These are phyloP conservation scores for Solanum hybrid DNA, from an alignment of 305 asterid genomes.

Conservation along the genomic window DNA sequence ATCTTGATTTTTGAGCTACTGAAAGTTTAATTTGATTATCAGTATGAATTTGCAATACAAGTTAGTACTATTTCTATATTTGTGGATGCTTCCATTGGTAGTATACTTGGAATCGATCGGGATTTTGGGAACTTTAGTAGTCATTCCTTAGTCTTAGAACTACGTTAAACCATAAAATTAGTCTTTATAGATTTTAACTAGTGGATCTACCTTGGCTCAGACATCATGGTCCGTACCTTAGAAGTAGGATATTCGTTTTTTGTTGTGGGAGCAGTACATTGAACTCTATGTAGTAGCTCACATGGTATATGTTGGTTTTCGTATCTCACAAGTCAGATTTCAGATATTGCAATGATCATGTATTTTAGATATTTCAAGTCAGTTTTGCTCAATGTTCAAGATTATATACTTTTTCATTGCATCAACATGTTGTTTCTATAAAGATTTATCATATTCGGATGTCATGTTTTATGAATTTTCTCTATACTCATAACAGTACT, in stretches of 20 bases:
- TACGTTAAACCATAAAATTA: background rate
- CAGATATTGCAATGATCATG: background rate
- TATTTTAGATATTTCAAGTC: background rate
- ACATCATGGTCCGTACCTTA: background rate
- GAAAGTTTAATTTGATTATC: background rate
- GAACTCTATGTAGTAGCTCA: background rate
- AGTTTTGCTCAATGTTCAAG: too few species aligned
- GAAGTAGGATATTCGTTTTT: background rate
- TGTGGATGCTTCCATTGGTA: background rate
- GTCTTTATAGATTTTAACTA: background rate
- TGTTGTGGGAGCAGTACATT: background rate
- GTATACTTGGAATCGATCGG: background rate
- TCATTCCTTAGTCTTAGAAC: background rate
- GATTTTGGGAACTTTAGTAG: background rate
- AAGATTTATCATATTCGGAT: too few species aligned
- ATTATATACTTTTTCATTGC: background rate
- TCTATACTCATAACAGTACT: background rate
- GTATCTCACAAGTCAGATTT: background rate
- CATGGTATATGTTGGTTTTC: background rate
- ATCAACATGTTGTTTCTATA: background rate
- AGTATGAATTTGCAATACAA: background rate
- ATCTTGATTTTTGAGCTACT: background rate
- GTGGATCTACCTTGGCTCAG: background rate
- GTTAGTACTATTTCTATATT: too few species aligned
- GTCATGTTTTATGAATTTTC: background rate